Conservation (phyloP, 2,329 filamentous ascomycete species). For the Xylaria polymorpha region DNA sequence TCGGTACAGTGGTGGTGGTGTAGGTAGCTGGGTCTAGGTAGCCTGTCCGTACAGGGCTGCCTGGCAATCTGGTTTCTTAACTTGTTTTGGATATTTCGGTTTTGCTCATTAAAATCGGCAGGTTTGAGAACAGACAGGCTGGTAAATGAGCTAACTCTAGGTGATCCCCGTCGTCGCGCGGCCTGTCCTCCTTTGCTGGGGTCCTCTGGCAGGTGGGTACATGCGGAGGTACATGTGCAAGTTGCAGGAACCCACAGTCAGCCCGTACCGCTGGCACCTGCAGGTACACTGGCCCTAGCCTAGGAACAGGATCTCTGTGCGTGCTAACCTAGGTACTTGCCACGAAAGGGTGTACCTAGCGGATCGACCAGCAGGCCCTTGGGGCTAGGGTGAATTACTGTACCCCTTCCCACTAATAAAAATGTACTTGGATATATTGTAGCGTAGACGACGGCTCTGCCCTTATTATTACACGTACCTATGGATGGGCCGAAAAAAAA, state of each 20-base stretch:
- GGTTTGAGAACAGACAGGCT: slow-evolving; percentile 39
- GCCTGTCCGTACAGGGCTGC: slow-evolving; percentile 23
- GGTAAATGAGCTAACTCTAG: slow-evolving; percentile 45
- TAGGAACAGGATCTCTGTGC: slow-evolving; percentile 31
- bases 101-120: slow-evolving; percentile 35
- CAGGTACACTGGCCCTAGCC: slow-evolving; percentile 38
- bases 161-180: slow-evolving; percentile 23
- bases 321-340: slow-evolving; percentile 26
- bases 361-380: slow-evolving; percentile 25
- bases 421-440: slow-evolving; percentile 25
- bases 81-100: slow-evolving; percentile 31
- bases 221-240: slow-evolving; percentile 34
- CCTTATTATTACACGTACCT: slow-evolving; percentile 31
- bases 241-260: slow-evolving; percentile 40
- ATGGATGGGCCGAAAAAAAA: slow-evolving; percentile 23
- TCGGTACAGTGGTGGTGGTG: background rate
- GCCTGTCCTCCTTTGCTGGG: slow-evolving; percentile 27
- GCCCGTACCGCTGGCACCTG: slow-evolving; percentile 40
- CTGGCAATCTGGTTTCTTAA: slow-evolving; percentile 29
- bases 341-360: slow-evolving; percentile 27
- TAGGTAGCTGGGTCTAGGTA: background rate
- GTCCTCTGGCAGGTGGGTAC: slow-evolving; percentile 37
- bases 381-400: slow-evolving; percentile 21
- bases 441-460: slow-evolving; percentile 20
- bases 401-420: slow-evolving; percentile 26